A percentile compares a stretch with the other conserved stretches of the same genome.
Evolutionary conservation across 768 basidiomycete genomes (phyloP).

Genomic region (Lactifluus rugatus): DNA sequence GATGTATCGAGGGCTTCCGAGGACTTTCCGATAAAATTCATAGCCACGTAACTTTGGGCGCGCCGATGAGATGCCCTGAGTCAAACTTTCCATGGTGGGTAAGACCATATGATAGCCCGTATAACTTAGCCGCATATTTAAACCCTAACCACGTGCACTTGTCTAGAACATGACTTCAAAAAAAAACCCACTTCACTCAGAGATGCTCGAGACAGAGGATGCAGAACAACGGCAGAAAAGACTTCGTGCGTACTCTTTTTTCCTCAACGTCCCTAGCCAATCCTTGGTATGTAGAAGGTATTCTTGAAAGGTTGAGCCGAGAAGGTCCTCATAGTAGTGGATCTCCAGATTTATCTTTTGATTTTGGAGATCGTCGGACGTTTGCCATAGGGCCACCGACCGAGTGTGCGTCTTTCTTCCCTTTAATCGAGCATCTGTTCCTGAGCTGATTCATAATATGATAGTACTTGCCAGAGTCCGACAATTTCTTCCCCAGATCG

Average conservation of each 20-base stretch:
- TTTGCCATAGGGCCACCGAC: conserved; percentile 19
- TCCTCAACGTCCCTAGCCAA: neutral
- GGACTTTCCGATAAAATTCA: conserved; percentile 68
- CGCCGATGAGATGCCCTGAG: neutral
- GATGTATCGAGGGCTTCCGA: conserved; percentile 80
- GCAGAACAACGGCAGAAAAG: conserved; percentile 13
- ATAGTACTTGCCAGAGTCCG: conserved; percentile 59
- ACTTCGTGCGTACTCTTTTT: conserved; percentile 19
- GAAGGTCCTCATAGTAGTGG: conserved; percentile 1
- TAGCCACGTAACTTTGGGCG: conserved; percentile 56
- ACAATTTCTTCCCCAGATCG: conserved; percentile 57
- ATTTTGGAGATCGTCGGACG: conserved; percentile 21
- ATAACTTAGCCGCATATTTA: too few species aligned
- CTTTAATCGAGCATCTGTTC: neutral
- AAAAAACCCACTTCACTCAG: neutral
- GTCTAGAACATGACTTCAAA: neutral
- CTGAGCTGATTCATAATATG: neutral
- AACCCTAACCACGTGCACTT: conserved; percentile 5
- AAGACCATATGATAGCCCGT: too few species aligned
- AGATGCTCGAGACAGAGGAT: conserved; percentile 12
- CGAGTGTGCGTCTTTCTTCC: conserved; percentile 14
- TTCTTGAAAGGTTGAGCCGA: conserved; percentile 15
- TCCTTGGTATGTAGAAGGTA: conserved; percentile 7
- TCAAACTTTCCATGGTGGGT: conserved; percentile 9
- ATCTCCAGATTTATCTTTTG: conserved; percentile 13